A percentile compares a stretch with the other conserved stretches of the same genome.
Conservation (phyloP, 2,329 filamentous ascomycete genomes). For the Stachybotrys elegans region DNA sequence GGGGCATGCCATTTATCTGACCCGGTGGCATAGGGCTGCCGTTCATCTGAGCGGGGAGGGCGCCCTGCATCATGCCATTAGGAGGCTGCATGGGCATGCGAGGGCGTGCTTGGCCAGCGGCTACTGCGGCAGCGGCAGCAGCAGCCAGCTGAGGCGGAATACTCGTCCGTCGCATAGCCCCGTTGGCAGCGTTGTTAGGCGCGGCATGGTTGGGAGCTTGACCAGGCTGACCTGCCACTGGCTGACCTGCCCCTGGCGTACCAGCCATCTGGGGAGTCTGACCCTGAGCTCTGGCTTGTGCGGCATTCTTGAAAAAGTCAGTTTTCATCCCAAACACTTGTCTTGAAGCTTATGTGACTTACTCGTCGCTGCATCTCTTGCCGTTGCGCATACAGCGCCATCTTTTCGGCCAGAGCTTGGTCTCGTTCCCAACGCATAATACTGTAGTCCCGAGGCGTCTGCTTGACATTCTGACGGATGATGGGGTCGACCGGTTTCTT, state of each 20-base stretch:
- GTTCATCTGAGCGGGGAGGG: conserved; percentile 42
- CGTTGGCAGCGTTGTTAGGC: conserved; percentile 20
- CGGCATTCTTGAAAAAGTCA: conserved; percentile 22
- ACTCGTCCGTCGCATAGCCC: conserved; percentile 32
- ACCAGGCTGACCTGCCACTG: no score
- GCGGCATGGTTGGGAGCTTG: conserved; percentile 22
- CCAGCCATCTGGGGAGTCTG: conserved; percentile 41
- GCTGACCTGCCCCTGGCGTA: conserved; percentile 34
- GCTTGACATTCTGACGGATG: conserved; percentile 51
- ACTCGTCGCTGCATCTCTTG: conserved; percentile 56
- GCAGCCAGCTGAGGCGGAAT: conserved; percentile 40
- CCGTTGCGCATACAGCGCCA: conserved; percentile 51
- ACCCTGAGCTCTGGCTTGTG: conserved; percentile 42
- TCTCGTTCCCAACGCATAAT: conserved; percentile 84
- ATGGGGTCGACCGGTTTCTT: conserved; percentile 71
- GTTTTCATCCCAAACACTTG: conserved; percentile 15
- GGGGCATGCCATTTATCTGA: conserved; percentile 60
- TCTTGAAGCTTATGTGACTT: conserved; percentile 22
- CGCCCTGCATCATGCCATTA: conserved; percentile 46
- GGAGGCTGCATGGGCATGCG: conserved; percentile 52
- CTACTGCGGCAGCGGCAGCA: conserved; percentile 33
- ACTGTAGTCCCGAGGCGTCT: conserved; percentile 90
- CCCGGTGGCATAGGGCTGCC: conserved; percentile 48
- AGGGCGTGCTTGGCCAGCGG: conserved; percentile 37
- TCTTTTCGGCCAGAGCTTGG: conserved; percentile 56